phyloP scores from a whole-genome alignment of 371 early-diverging fungal species.

The Mucor sp. region DNA sequence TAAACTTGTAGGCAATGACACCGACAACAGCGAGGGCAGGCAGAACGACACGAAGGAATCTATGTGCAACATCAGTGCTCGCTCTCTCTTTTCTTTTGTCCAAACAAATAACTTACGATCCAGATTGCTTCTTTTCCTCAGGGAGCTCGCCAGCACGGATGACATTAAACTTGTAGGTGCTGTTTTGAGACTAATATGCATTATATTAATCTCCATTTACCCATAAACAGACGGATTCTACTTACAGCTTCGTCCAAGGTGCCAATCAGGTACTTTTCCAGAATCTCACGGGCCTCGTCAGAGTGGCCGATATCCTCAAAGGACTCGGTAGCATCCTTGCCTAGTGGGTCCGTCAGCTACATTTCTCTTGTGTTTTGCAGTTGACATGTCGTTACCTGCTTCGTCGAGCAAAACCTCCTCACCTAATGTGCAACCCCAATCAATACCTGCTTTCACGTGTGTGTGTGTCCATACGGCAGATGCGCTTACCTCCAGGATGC shows the following conservation, averaged over 20 bases:
- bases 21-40: constrained; percentile 27
- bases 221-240: constrained; percentile 14
- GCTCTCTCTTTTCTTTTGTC: background rate
- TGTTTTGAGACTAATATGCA: constrained; percentile 25
- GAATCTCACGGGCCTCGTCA: constrained; percentile 63
- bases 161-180: constrained; percentile 23
- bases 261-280: constrained; percentile 44
- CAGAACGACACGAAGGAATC: constrained; percentile 27
- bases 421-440: constrained; percentile 33
- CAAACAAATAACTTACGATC: constrained; percentile 39
- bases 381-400: constrained; percentile 41
- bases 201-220: background rate
- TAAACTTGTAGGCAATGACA: constrained; percentile 44
- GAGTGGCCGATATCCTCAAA: constrained; percentile 92
- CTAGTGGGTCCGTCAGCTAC: constrained; percentile 31
- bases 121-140: constrained; percentile 20
- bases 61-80: background rate
- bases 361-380: constrained; percentile 61
- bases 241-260: constrained; percentile 42
- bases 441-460: background rate
- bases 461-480: background rate
- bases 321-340: constrained; percentile 81
- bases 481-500: constrained; percentile 62
- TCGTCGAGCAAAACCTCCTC: constrained; percentile 66
- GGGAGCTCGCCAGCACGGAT: constrained; percentile 52